Percentiles rank a stretch among this genome's conserved stretches.
phyloP scores from a whole-genome alignment of 495 filamentous ascomycete species.

The Cryomyces antarcticus region DNA sequence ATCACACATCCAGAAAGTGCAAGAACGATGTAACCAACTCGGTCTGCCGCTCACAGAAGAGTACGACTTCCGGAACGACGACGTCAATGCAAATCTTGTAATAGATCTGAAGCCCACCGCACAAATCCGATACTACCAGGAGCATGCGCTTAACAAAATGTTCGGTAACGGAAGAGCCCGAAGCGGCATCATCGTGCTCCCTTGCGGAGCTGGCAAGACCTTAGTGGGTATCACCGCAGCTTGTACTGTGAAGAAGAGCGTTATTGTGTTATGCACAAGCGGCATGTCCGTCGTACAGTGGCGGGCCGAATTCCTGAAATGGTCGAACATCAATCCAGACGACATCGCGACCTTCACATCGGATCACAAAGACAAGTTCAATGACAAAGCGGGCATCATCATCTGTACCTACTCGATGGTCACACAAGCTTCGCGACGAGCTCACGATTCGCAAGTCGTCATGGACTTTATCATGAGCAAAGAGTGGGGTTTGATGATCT shows the following conservation, averaged over 20 bases:
- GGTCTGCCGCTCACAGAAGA: conserved; percentile 80
- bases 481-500: conserved; percentile 95
- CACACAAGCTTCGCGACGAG: conserved; percentile 63
- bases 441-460: conserved; percentile 88
- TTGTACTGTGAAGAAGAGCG: conserved; percentile 91
- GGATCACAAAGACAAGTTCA: conserved; percentile 69
- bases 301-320: conserved; percentile 87
- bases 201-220: conserved; percentile 94
- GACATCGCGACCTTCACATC: conserved; percentile 92
- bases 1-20: conserved; percentile 58
- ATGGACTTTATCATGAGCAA: conserved; percentile 85
- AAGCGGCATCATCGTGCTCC: conserved; percentile 92
- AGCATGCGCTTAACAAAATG: conserved; percentile 96
- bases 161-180: conserved; percentile 94
- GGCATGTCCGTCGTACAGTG: conserved; percentile 97
- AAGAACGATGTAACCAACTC: conserved; percentile 75
- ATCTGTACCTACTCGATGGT: conserved; percentile 99
- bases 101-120: conserved; percentile 76
- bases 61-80: conserved; percentile 94
- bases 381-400: conserved; percentile 78
- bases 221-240: conserved; percentile 92
- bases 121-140: conserved; percentile 80
- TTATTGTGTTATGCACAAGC: conserved; percentile 86
- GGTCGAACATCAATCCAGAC: conserved; percentile 90
- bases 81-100: conserved; percentile 69